Conservation (phyloP, 352 stramenopile genomes). For the Phytopythium kandeliae region DNA sequence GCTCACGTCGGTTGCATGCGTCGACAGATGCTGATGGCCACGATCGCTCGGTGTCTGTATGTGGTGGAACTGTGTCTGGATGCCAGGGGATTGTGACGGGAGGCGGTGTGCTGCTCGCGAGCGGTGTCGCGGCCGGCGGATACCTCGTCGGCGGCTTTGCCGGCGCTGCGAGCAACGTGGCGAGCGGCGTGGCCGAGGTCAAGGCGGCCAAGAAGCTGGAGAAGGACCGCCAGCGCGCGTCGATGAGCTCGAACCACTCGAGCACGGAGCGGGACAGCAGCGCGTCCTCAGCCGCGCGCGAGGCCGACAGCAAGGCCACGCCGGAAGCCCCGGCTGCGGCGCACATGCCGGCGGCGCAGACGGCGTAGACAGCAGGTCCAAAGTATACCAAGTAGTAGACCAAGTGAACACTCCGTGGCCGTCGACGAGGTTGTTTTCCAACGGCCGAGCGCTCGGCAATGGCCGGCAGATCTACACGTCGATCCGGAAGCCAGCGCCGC, state of each 20-base stretch:
- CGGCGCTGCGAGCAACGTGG: slow-evolving; percentile 75
- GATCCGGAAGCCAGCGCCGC: slow-evolving; percentile 35
- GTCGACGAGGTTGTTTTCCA: not conserved
- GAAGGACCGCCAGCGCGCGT: slow-evolving; percentile 43
- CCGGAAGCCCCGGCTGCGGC: not conserved
- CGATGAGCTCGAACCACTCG: slow-evolving; percentile 6
- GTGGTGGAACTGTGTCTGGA: too few species aligned
- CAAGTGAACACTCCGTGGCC: not conserved
- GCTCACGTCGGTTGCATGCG: too few species aligned
- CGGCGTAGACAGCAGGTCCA: not conserved
- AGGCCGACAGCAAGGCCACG: not conserved
- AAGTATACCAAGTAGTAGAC: not conserved
- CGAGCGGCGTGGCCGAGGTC: slow-evolving; percentile 74
- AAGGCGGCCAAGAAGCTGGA: slow-evolving; percentile 74
- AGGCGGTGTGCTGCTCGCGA: slow-evolving; percentile 67
- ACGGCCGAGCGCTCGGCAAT: not conserved
- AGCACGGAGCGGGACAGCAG: slow-evolving; percentile 2
- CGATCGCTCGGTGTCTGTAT: too few species aligned
- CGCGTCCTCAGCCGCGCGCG: not conserved
- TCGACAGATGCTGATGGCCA: too few species aligned
- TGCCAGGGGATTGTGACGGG: slow-evolving; percentile 67
- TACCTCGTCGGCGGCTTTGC: slow-evolving; percentile 82
- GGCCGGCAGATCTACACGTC: not conserved
- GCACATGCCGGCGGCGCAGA: not conserved
- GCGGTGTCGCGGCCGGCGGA: slow-evolving; percentile 65